A percentile compares a stretch with the other conserved stretches of the same genome.
phyloP scores from a whole-genome alignment of 2,329 filamentous ascomycete species.

The Sphaceloma murrayae region DNA sequence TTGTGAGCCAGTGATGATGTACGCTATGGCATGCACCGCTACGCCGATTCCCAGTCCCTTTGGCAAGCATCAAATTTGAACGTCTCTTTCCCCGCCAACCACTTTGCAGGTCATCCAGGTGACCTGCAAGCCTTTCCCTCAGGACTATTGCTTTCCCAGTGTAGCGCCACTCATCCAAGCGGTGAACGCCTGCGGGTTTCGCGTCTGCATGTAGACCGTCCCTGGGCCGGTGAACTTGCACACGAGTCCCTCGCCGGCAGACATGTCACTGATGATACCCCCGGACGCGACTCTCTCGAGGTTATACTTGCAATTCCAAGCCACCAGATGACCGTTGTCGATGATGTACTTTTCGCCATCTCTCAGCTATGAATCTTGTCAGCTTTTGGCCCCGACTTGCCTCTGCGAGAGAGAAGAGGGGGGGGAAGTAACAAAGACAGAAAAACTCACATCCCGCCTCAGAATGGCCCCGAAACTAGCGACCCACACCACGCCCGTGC shows the following conservation, averaged over 20 bases:
- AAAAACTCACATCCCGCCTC: constrained; percentile 68
- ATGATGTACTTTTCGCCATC: constrained; percentile 81
- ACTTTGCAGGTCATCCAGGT: no score
- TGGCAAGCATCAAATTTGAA: background rate
- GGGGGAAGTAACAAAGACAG: constrained; percentile 9
- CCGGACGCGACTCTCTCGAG: constrained; percentile 85
- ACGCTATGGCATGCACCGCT: background rate
- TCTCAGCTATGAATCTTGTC: constrained; percentile 33
- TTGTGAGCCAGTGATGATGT: background rate
- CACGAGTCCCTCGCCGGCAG: constrained; percentile 76
- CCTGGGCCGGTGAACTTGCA: constrained; percentile 91
- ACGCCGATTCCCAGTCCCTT: background rate
- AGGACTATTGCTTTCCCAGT: constrained; percentile 1
- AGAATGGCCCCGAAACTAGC: constrained; percentile 93
- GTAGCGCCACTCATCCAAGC: constrained; percentile 35
- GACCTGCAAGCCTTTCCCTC: background rate
- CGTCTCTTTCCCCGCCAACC: background rate
- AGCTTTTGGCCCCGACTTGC: background rate
- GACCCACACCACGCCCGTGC: constrained; percentile 75
- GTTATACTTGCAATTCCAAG: constrained; percentile 93
- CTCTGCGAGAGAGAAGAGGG: background rate
- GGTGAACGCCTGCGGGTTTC: constrained; percentile 62
- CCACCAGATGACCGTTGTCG: constrained; percentile 63
- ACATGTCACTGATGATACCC: constrained; percentile 80
- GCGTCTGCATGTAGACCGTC: constrained; percentile 84